These are phyloP conservation scores for Aureobasidium musti DNA, from an alignment of 2,329 filamentous ascomycete species.

Conservation along the genomic window DNA sequence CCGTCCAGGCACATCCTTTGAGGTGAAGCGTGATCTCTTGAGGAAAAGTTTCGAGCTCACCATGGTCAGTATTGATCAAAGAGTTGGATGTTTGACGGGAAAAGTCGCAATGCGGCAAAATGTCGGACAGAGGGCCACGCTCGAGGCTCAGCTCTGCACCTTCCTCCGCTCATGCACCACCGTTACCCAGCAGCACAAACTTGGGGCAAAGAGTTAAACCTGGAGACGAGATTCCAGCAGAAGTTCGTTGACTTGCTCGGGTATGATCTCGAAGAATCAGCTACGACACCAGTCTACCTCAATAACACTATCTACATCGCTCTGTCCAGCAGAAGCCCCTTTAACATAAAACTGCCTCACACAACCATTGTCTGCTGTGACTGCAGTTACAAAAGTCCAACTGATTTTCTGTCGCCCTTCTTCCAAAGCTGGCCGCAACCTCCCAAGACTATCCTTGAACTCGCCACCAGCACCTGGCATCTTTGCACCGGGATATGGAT, in stretches of 20 bases:
- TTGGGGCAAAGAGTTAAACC: too few species aligned
- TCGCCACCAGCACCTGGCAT: neutral
- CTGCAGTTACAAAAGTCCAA: constrained; percentile 36
- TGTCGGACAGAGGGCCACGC: neutral
- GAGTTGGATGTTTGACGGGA: too few species aligned
- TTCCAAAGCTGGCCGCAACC: neutral
- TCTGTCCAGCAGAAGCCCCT: constrained; percentile 22
- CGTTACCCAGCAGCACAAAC: too few species aligned
- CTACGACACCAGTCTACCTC: constrained; percentile 36
- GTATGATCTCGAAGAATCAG: too few species aligned
- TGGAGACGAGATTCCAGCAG: too few species aligned
- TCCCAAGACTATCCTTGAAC: neutral
- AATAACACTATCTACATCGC: constrained; percentile 33
- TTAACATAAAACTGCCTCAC: constrained; percentile 39
- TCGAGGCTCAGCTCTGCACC: neutral
- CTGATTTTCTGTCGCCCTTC: neutral
- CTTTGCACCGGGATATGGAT: neutral
- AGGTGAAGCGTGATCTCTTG: too few species aligned
- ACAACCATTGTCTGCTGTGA: constrained; percentile 32
- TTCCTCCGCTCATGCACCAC: neutral
- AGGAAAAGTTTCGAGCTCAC: too few species aligned
- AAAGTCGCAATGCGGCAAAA: too few species aligned
- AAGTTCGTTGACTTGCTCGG: too few species aligned
- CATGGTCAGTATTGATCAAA: too few species aligned
- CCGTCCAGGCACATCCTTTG: too few species aligned